A percentile compares a stretch with the other conserved stretches of the same genome.
These are phyloP conservation scores for Misopates orontium DNA, from an alignment of 257 asterid species.

Conservation along the genomic window DNA sequence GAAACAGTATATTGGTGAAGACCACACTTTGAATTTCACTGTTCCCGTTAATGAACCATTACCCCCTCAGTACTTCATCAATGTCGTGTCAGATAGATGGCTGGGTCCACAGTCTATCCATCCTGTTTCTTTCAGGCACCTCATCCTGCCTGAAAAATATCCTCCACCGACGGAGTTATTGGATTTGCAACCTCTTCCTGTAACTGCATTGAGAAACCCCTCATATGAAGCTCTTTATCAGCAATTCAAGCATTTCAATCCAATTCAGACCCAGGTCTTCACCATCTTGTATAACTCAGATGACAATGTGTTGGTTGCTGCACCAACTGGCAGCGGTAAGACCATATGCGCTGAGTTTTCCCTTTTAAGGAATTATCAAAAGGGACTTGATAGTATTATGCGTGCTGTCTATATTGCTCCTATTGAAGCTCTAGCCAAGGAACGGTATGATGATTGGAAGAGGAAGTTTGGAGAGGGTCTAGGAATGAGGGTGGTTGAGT, in stretches of 20 bases:
- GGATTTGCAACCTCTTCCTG: constrained; percentile 65
- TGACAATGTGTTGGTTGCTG: constrained; percentile 67
- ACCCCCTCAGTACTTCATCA: constrained; percentile 55
- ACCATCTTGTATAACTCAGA: constrained; percentile 57
- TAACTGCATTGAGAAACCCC: constrained; percentile 58
- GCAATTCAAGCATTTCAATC: constrained; percentile 64
- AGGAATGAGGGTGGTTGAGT: constrained; percentile 48
- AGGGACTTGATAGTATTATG: constrained; percentile 45
- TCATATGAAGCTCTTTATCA: constrained; percentile 57
- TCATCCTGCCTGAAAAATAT: constrained; percentile 60
- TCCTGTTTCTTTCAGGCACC: constrained; percentile 63
- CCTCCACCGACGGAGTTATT: constrained; percentile 67
- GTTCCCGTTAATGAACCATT: constrained; percentile 59
- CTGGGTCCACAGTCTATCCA: constrained; percentile 52
- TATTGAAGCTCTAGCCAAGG: constrained; percentile 59
- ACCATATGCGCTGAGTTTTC: constrained; percentile 67
- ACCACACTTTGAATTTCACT: constrained; percentile 52
- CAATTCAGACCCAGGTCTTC: constrained; percentile 67
- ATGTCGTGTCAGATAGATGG: constrained; percentile 57
- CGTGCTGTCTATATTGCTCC: constrained; percentile 68
- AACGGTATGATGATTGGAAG: constrained; percentile 53
- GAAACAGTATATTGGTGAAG: constrained; percentile 56
- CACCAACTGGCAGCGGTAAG: constrained; percentile 70
- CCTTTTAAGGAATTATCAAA: constrained; percentile 49
- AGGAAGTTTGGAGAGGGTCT: constrained; percentile 56